Base-by-base conservation (phyloP, 305 asterid species). In the Fraxinus platypoda region DNA sequence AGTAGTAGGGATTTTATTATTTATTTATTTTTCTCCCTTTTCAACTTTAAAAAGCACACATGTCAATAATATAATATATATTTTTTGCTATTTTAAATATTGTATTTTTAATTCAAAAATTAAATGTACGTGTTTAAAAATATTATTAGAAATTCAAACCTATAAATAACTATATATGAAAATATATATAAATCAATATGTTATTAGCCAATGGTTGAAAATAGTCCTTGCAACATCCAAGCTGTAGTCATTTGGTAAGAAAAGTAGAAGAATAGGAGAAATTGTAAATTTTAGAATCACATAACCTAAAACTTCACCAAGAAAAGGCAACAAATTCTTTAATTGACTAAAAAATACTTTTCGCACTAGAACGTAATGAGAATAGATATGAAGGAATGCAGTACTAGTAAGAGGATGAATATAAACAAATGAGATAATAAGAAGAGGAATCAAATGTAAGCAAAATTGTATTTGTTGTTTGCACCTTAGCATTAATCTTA, bases 221-320 rank as follows among this genome's bases (percentile, higher is more conserved):
- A 26, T 11, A 54, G 79, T 33, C 62, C 26, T 41, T 21, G 35
- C 38, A 62, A 34, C 25, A 77, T 54, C 64, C 66, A n/a, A 73
- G 52, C 2, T n/a, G 34, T 64, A 4, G 59, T 80, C 76, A 68
- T 66, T 66, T 75, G 33, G 43, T 71, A 43, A 46, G 64, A 84
- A 78, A 73, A 74, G 37, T 66, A 68, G 52, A 23, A 57, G 13
- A 26, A 41, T 43, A 43, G 54, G 54, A 12, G n/a, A 43, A 43
- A 43, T 43, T 43, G 6, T 43, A 12, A 43, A 43, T 43, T 43
- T 15, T 12, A 43, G 54, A 43, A 43, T 19, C 4, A 8, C 23
- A 19, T 19, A 57, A 57, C 54, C 46, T 43, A 12, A 43, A 43
- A 43, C n/a, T 43, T 12, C n/a, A 43, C n/a, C 54, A 43, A 43